These are phyloP conservation scores for Cordyceps cateniannulata DNA, from an alignment of 2,329 filamentous ascomycete species.

Conservation along the genomic window DNA sequence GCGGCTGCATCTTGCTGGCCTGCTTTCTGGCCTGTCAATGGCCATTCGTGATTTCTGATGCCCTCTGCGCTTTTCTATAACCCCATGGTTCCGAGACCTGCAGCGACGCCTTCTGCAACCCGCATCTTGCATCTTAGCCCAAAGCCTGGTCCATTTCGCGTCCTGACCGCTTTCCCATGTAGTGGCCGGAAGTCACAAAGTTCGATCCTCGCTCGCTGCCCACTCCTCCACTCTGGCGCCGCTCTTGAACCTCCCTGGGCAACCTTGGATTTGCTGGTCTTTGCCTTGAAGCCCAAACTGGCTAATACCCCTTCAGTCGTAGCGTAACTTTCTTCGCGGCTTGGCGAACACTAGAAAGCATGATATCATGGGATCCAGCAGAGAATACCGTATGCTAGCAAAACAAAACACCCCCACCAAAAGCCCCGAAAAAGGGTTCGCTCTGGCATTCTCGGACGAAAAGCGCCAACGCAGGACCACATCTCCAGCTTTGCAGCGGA, in stretches of 20 bases:
- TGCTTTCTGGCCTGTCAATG: no score
- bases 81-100: background rate
- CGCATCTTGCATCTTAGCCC: background rate
- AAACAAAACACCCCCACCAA: background rate
- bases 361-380: constrained; percentile 6
- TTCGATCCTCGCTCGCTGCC: background rate
- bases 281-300: no score
- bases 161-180: background rate
- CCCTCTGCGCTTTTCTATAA: no score
- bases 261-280: no score
- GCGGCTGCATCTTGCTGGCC: no score
- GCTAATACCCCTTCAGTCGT: background rate
- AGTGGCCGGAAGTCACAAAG: background rate
- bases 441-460: background rate
- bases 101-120: no score
- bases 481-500: background rate
- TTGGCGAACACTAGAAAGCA: background rate
- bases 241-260: no score
- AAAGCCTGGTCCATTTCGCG: background rate
- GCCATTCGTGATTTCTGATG: no score
- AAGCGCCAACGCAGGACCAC: background rate
- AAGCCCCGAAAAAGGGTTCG: background rate
- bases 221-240: no score
- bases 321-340: background rate
- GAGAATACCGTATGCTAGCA: background rate